phyloP scores from a whole-genome alignment of 2,329 filamentous ascomycete genomes.

The Teratosphaeria epicoccoides region DNA sequence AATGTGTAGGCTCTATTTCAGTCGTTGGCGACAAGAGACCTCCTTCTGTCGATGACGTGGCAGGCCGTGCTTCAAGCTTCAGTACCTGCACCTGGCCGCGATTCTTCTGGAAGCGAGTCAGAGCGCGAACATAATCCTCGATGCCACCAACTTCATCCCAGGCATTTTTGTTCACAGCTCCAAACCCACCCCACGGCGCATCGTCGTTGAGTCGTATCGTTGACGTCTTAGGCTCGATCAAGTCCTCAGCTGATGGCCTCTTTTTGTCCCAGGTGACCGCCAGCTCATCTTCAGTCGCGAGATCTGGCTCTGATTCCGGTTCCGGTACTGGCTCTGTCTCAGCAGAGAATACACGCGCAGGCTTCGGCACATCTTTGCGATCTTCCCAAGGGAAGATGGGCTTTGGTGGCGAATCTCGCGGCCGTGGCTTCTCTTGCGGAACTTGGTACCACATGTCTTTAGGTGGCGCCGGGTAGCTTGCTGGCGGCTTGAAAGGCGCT shows the following conservation, averaged over 20 bases:
- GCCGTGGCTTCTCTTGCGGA: conserved; percentile 48
- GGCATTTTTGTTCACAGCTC: conserved; percentile 59
- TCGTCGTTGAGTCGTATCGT: conserved; percentile 38
- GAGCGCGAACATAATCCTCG: conserved; percentile 68
- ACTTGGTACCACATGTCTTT: conserved; percentile 83
- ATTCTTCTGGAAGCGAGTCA: conserved; percentile 52
- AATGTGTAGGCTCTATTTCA: conserved; percentile 14
- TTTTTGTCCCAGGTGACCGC: conserved; percentile 15
- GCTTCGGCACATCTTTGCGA: conserved; percentile 46
- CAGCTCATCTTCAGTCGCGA: conserved; percentile 18
- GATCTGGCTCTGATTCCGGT: conserved; percentile 7
- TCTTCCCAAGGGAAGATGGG: conserved; percentile 88
- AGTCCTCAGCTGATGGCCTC: background rate
- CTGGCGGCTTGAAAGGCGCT: conserved; percentile 65
- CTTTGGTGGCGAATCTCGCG: conserved; percentile 46
- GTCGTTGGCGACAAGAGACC: conserved; percentile 15
- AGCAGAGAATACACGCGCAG: conserved; percentile 52
- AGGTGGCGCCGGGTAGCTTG: conserved; percentile 69
- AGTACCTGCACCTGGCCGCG: conserved; percentile 30
- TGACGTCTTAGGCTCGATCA: conserved; percentile 29
- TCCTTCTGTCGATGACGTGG: conserved; percentile 7
- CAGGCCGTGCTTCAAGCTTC: background rate
- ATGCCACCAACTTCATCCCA: conserved; percentile 93
- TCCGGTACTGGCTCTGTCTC: conserved; percentile 35
- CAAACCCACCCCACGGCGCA: conserved; percentile 61